phyloP scores from a whole-genome alignment of 352 stramenopile genomes.

The Pythium rishiriense region DNA sequence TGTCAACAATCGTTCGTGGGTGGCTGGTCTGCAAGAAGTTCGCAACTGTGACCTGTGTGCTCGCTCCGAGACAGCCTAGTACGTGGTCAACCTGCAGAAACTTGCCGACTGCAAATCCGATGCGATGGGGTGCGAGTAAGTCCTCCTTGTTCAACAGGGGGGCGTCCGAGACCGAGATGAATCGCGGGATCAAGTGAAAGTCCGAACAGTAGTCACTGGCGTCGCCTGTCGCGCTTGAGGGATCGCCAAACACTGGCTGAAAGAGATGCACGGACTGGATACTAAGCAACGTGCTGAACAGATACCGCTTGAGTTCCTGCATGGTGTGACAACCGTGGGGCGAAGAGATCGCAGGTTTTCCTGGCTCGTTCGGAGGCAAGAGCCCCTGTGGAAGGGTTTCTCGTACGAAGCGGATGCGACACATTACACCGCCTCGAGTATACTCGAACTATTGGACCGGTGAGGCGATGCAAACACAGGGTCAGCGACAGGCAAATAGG shows the following conservation, averaged over 20 bases:
- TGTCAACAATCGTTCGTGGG: slow-evolving; percentile 57
- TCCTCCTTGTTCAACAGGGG: slow-evolving; percentile 65
- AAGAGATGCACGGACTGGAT: slow-evolving; percentile 79
- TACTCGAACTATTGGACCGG: slow-evolving; percentile 80
- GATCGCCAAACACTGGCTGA: slow-evolving; percentile 57
- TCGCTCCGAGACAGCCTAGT: slow-evolving; percentile 64
- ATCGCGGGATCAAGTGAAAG: slow-evolving; percentile 82
- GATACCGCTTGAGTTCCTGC: slow-evolving; percentile 67
- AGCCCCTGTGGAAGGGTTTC: slow-evolving; percentile 63
- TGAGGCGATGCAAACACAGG: neutral
- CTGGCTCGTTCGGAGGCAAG: slow-evolving; percentile 13
- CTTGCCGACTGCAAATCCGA: slow-evolving; percentile 75
- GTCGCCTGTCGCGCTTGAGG: slow-evolving; percentile 51
- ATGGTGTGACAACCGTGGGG: slow-evolving; percentile 52
- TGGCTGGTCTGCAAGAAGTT: slow-evolving; percentile 56
- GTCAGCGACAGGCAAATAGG: neutral
- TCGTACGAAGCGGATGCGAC: slow-evolving; percentile 65
- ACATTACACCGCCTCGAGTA: slow-evolving; percentile 74
- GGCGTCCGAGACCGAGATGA: slow-evolving; percentile 69
- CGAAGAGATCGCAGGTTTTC: slow-evolving; percentile 13
- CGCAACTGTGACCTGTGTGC: slow-evolving; percentile 44
- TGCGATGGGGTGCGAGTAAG: slow-evolving; percentile 64
- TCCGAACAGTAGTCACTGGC: slow-evolving; percentile 62
- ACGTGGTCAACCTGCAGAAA: slow-evolving; percentile 67
- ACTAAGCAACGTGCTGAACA: slow-evolving; percentile 74